These are phyloP conservation scores for Teunomyces atbi DNA, from an alignment of 805 yeast genomes.

Conservation along the genomic window DNA sequence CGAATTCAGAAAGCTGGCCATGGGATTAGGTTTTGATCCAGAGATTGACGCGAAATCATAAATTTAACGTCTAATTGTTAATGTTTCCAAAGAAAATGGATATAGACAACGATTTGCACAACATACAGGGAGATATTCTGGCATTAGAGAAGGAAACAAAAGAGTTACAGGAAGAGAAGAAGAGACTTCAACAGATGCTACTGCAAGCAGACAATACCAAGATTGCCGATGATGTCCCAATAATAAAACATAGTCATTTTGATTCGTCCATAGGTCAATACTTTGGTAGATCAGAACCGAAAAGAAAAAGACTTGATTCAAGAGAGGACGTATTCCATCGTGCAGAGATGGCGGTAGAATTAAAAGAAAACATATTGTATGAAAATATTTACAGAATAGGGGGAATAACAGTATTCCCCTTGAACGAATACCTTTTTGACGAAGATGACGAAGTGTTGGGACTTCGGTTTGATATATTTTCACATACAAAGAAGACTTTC, in stretches of 20 bases:
- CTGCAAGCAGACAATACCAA: background rate
- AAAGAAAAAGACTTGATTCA: background rate
- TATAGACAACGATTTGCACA: constrained; percentile 14
- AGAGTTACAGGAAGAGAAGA: constrained; percentile 9
- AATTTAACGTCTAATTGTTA: background rate
- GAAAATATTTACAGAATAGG: constrained; percentile 50
- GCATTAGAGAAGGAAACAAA: constrained; percentile 18
- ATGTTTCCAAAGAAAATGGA: background rate
- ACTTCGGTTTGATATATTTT: constrained; percentile 47
- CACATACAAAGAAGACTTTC: constrained; percentile 21
- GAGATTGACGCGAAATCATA: constrained; percentile 4
- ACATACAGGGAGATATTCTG: constrained; percentile 17
- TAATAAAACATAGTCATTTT: constrained; percentile 27
- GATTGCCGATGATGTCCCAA: constrained; percentile 11
- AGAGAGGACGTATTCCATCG: constrained; percentile 1
- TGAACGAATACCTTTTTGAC: constrained; percentile 35
- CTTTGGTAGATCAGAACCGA: constrained; percentile 11
- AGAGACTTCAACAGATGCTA: background rate
- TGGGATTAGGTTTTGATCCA: background rate
- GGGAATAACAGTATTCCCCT: constrained; percentile 52
- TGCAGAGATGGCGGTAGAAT: constrained; percentile 9
- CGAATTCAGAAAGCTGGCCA: constrained; percentile 27
- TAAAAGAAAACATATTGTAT: constrained; percentile 32
- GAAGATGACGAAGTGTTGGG: constrained; percentile 39
- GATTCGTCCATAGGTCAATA: constrained; percentile 27